Base-by-base conservation (phyloP, 148 eudicot genomes). In the Silene latifolia region DNA sequence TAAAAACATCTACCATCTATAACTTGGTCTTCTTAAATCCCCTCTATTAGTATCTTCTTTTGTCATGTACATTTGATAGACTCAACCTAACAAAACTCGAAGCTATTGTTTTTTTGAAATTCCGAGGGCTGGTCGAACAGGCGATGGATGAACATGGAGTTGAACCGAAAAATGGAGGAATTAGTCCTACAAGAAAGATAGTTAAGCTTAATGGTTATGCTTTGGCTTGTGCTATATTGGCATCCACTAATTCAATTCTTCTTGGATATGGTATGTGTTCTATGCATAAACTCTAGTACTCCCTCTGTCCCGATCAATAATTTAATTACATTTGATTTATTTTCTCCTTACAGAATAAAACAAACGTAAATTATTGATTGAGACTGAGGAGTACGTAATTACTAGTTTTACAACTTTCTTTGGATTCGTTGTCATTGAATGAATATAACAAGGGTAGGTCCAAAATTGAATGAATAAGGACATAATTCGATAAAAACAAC, bases 161-260 rank as follows among this genome's bases (percentile, higher is more conserved):
- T 73, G 65, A 76, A 68, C 21, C 76, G 47, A 82, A 78, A 65
- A 25, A 58, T 20, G 46, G 65, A 62, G 27, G 23, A 13, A 1
- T 4, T 12, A 20, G 51, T 48, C 57, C 73, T 12, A 66, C 69
- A 25, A 72, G 35, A 71, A 21, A 77, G 79, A 57, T 32, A 32
- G 71, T 53, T 35, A 80, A 76, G 53, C 65, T 80, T 18, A 92
- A 92, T 81, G 87, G 53, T 29, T 90, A 86, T 69, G 97, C 95
- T 8, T 85, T 92, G 15, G 83, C 81, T 14, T 92, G 91, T 77
- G 97, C 95, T 23, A 10, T 90, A 17, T 76, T 92, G 81, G 97
- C 97, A 39, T 92, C 97, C 5, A 87, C 97, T 54, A 92, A 90
- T 63, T 92, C 97, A 59, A 87, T 90, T 73, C 87, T 92, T 14